Evolutionary conservation across 1,284 basidiomycete genomes (phyloP).

Genomic region (Coniferiporia weirii): DNA sequence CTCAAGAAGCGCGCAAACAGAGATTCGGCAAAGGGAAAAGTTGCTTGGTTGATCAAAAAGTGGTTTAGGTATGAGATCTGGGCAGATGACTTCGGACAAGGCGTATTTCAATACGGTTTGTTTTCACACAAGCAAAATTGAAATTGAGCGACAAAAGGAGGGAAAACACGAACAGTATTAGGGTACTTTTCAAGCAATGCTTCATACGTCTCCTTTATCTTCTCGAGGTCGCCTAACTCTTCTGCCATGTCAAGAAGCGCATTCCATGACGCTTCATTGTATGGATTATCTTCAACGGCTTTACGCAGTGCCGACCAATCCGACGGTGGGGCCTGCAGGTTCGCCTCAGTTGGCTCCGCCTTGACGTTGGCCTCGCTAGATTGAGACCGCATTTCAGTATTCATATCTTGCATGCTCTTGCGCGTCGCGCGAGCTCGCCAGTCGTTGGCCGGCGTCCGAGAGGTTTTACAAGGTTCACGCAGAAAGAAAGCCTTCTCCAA

Average conservation of each 20-base stretch:
- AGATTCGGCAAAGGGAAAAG: constrained; percentile 68
- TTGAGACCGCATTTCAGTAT: constrained; percentile 4
- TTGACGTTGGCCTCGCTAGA: constrained; percentile 1
- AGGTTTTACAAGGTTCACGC: neutral
- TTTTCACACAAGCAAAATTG: constrained; percentile 7
- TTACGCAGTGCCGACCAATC: constrained; percentile 45
- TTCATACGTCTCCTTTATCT: constrained; percentile 68
- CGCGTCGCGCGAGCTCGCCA: neutral
- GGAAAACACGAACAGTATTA: constrained; percentile 57
- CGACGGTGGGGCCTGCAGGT: constrained; percentile 26
- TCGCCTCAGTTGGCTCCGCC: constrained; percentile 4
- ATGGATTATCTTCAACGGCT: constrained; percentile 45
- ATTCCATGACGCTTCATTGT: constrained; percentile 66
- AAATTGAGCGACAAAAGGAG: constrained; percentile 8
- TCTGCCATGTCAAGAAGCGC: constrained; percentile 63
- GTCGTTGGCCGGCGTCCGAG: no score
- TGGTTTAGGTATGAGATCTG: constrained; percentile 83
- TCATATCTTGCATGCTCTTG: neutral
- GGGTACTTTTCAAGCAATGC: constrained; percentile 72
- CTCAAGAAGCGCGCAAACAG: constrained; percentile 81
- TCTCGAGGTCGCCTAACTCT: constrained; percentile 59
- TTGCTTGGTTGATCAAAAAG: constrained; percentile 54
- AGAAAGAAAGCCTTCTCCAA: neutral
- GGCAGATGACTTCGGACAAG: constrained; percentile 50
- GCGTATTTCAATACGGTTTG: constrained; percentile 18